Evolutionary conservation across 305 asterid species (phyloP).

Genomic region (Stenogyne calaminthoides): DNA sequence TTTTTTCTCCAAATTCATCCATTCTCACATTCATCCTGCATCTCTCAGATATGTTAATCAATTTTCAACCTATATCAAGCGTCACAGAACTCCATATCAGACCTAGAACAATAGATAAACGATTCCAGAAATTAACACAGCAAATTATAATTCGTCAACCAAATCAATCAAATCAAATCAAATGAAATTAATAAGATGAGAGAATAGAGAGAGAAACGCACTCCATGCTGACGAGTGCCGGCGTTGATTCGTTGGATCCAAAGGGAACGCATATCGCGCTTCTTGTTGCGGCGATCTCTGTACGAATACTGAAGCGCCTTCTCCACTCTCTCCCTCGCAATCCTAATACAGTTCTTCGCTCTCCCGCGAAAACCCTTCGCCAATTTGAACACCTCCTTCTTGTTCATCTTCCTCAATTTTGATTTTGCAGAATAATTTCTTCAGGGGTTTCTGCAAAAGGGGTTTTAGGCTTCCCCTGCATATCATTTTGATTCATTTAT

Average conservation of each 20-base stretch:
- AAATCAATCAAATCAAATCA: too few relatives aligned
- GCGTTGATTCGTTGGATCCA: slow-evolving; percentile 97
- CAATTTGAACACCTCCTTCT: slow-evolving; percentile 81
- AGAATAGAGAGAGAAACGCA: slow-evolving; percentile 20
- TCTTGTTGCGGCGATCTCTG: slow-evolving; percentile 80
- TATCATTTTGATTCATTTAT: background rate
- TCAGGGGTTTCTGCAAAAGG: background rate
- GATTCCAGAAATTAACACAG: background rate
- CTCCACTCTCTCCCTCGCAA: slow-evolving; percentile 94
- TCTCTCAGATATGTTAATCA: background rate
- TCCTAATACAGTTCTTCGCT: slow-evolving; percentile 89
- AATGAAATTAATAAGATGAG: background rate
- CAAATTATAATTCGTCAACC: background rate
- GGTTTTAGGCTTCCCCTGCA: slow-evolving; percentile 1
- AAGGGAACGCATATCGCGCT: slow-evolving; percentile 69
- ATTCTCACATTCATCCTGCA: background rate
- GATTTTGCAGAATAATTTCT: slow-evolving; percentile 29
- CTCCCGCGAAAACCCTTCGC: slow-evolving; percentile 93
- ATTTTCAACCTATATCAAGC: background rate
- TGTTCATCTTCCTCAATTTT: slow-evolving; percentile 58
- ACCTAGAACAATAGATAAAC: background rate
- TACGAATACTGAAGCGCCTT: slow-evolving; percentile 90
- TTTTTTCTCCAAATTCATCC: background rate
- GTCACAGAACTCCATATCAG: too few relatives aligned
- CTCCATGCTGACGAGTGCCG: slow-evolving; percentile 89